Base-by-base conservation (phyloP, 2,329 filamentous ascomycete genomes). In the Talaromyces sp. region DNA sequence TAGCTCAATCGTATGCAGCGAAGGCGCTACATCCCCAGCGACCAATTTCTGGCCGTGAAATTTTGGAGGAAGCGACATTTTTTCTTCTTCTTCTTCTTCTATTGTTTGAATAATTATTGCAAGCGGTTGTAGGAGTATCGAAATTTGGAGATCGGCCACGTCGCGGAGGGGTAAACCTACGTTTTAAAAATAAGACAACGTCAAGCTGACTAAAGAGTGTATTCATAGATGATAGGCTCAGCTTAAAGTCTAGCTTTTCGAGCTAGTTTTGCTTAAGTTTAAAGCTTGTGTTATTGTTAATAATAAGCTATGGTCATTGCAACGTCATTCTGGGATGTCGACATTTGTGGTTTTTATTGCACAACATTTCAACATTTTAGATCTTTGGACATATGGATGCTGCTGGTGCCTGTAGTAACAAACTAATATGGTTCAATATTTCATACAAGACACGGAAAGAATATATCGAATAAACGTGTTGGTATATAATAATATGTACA, bases 41-140 rank as follows among this genome's bases (percentile, higher is more conserved):
- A 64, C 62, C 57, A 75, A 66, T 59, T 68, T 70, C 32, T 85
- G 83, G 54, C 84, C 84, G 4, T 79, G 78, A 70, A 85, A 86
- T 65, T 81, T 83, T 26, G 84, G 84, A 65, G 81, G 79, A 61
- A 86, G 78, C 58, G 84, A 80, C 84, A 87, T 87, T 27, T 14
- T 53, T 87, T 27, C 10, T 53, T 10, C 48, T 52, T 11, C 27
- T 52, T 4, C 29, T 29, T 12, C 12, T 46, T 1, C n/a, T 38
- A n/a, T n/a, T 38, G 14, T 38, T 38, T n/a, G 2, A 7, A 6
- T 38, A 38, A 17, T 9, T n/a, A 17, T 4, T 32, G 35, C 35
- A 38, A 38, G 14, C 17, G n/a, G n/a, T n/a, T 26, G 35, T n/a
- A n/a, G 35, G 17, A n/a, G 8, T 7, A 38, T 14, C 17, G 17